Conservation (phyloP, 331 rosid genomes). For the Telfairia occidentalis region DNA sequence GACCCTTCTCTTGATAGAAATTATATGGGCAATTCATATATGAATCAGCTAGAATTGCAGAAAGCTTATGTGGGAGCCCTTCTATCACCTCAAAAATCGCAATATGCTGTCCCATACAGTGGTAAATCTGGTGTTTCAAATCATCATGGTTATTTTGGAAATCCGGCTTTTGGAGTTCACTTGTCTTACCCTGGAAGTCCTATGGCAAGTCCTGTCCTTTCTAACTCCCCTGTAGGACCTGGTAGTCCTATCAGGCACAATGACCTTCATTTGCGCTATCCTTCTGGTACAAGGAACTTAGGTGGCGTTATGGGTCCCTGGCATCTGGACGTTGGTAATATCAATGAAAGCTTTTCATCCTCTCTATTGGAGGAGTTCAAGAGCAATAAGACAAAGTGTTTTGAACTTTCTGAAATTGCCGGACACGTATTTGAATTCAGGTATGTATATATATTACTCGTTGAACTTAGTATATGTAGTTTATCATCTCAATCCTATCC, state of each 20-base stretch:
- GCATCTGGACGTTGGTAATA: slow-evolving; percentile 62
- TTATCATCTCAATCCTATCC: slow-evolving; percentile 2
- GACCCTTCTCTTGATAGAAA: slow-evolving; percentile 65
- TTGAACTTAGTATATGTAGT: slow-evolving; percentile 3
- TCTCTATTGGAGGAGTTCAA: slow-evolving; percentile 86
- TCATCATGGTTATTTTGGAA: slow-evolving; percentile 73
- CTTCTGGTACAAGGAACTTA: slow-evolving; percentile 79
- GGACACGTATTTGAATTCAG: slow-evolving; percentile 91
- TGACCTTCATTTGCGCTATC: slow-evolving; percentile 59
- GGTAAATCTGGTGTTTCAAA: slow-evolving; percentile 61
- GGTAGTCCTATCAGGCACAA: slow-evolving; percentile 83
- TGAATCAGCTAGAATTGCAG: slow-evolving; percentile 75
- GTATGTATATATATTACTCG: slow-evolving; percentile 20
- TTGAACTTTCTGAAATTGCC: slow-evolving; percentile 77
- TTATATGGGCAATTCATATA: slow-evolving; percentile 64
- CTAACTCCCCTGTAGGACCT: slow-evolving; percentile 76
- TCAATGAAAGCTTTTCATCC: slow-evolving; percentile 67
- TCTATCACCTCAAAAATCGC: slow-evolving; percentile 85
- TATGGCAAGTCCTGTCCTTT: slow-evolving; percentile 50
- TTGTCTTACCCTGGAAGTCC: slow-evolving; percentile 91
- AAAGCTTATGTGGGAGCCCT: slow-evolving; percentile 71
- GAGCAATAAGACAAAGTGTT: slow-evolving; percentile 75
- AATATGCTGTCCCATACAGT: slow-evolving; percentile 47
- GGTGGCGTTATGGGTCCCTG: slow-evolving; percentile 71
- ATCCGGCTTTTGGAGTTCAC: slow-evolving; percentile 61